Percentiles rank a stretch among this genome's conserved stretches.
Conservation (phyloP, 1,284 basidiomycete species). For the Ganoderma leucocontextum region DNA sequence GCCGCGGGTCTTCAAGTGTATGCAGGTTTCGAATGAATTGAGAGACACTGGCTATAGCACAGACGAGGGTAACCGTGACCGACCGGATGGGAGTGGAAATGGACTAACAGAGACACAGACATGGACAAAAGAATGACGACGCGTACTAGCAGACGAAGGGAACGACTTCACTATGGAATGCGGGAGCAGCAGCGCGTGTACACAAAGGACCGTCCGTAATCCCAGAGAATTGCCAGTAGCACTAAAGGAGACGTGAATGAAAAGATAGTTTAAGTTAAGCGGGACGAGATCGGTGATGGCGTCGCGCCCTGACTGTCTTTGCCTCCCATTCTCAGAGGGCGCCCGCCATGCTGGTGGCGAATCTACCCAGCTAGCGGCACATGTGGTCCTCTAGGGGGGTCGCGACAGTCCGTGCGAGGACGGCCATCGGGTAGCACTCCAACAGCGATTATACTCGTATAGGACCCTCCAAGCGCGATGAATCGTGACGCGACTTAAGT, state of each 20-base stretch:
- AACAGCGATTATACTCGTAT: slow-evolving; percentile 43
- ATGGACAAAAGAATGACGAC: slow-evolving; percentile 17
- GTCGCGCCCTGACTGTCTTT: slow-evolving; percentile 20
- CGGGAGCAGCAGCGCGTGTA: slow-evolving; percentile 39
- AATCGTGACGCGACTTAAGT: slow-evolving; percentile 32
- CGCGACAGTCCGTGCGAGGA: slow-evolving; percentile 18
- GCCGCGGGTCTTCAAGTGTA: slow-evolving; percentile 1
- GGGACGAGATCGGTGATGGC: slow-evolving; percentile 18
- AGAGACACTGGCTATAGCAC: slow-evolving; percentile 33
- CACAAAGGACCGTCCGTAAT: slow-evolving; percentile 39
- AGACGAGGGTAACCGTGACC: slow-evolving; percentile 28
- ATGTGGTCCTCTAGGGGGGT: slow-evolving; percentile 13
- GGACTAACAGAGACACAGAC: slow-evolving; percentile 12
- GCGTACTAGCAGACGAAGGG: slow-evolving; percentile 31
- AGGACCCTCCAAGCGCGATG: slow-evolving; percentile 31
- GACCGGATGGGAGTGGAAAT: slow-evolving; percentile 17
- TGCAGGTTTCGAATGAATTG: slow-evolving; percentile 15
- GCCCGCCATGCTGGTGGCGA: slow-evolving; percentile 9
- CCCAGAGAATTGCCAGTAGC: slow-evolving; percentile 37
- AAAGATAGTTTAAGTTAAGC: slow-evolving; percentile 39
- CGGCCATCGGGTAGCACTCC: slow-evolving; percentile 25
- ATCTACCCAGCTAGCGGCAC: slow-evolving; percentile 9
- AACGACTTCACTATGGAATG: slow-evolving; percentile 36
- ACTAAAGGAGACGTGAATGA: slow-evolving; percentile 31
- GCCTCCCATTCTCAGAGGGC: slow-evolving; percentile 18